These are phyloP conservation scores for Didymella pinodella DNA, from an alignment of 2,329 filamentous ascomycete genomes.

Conservation along the genomic window DNA sequence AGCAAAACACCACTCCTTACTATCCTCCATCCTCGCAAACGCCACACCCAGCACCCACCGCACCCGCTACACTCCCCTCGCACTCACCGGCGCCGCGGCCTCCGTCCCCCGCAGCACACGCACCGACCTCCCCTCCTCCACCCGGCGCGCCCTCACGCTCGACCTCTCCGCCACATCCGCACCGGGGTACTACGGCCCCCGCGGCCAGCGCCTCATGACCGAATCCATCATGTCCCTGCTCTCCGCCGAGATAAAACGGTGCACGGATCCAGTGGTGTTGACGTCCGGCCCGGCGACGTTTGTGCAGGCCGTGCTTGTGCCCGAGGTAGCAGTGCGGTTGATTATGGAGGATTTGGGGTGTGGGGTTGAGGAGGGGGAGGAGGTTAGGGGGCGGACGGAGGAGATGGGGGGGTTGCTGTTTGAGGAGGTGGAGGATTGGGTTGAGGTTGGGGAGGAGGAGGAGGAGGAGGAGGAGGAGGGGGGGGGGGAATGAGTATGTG, in stretches of 20 bases:
- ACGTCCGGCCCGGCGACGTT: slow-evolving; percentile 44
- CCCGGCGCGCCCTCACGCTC: slow-evolving; percentile 30
- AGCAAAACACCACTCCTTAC: slow-evolving; percentile 59
- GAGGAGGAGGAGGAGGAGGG: slow-evolving; percentile 25
- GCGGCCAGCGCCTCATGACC: slow-evolving; percentile 75
- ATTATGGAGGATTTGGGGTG: slow-evolving; percentile 66
- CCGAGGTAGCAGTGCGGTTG: slow-evolving; percentile 67
- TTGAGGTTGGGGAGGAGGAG: slow-evolving; percentile 38
- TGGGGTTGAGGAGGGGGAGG: slow-evolving; percentile 54
- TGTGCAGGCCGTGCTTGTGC: slow-evolving; percentile 67
- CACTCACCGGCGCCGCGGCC: slow-evolving; percentile 38
- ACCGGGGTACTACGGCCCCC: slow-evolving; percentile 82
- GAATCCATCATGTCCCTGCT: slow-evolving; percentile 49
- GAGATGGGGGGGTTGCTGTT: slow-evolving; percentile 73
- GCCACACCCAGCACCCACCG: slow-evolving; percentile 25
- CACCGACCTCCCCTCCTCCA: slow-evolving; percentile 57
- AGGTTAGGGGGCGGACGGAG: slow-evolving; percentile 71
- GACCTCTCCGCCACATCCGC: slow-evolving; percentile 28
- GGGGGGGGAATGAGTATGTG: slow-evolving; percentile 28
- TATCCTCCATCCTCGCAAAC: slow-evolving; percentile 69
- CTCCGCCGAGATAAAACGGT: slow-evolving; percentile 36
- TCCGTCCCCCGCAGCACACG: slow-evolving; percentile 27
- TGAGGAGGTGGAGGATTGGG: slow-evolving; percentile 66
- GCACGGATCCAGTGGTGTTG: slow-evolving; percentile 43
- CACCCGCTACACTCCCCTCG: slow-evolving; percentile 33